A percentile compares a stretch with the other conserved stretches of the same genome.
Evolutionary conservation across 768 basidiomycete genomes (phyloP).

Genomic region (Leccinum rimulosum): DNA sequence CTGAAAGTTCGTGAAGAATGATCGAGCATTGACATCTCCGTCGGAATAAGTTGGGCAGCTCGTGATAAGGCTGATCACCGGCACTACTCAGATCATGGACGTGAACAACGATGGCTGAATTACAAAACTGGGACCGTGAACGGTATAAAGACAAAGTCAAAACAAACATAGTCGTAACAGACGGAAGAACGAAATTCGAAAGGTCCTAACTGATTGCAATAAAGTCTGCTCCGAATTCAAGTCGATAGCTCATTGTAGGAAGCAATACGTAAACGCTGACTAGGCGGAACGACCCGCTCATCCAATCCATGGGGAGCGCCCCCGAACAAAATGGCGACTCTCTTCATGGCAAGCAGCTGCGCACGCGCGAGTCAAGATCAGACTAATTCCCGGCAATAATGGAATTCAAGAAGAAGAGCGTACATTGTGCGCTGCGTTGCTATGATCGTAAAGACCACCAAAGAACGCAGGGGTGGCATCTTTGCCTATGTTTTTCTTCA

Average conservation of each 20-base stretch:
- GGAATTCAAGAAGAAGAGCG: conserved; percentile 1
- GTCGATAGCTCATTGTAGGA: not conserved
- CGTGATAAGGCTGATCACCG: too few relatives aligned
- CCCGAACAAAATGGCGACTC: conserved; percentile 8
- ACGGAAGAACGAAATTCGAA: not conserved
- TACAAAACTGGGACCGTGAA: not conserved
- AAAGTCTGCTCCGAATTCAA: not conserved
- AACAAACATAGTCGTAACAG: not conserved
- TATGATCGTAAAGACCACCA: too few relatives aligned
- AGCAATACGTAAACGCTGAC: conserved; percentile 8
- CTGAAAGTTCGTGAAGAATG: too few relatives aligned
- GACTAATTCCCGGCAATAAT: not conserved
- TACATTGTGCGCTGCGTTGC: too few relatives aligned
- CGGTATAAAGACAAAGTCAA: not conserved
- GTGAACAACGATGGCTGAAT: not conserved
- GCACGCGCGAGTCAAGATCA: not conserved
- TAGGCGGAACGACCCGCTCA: conserved; percentile 4
- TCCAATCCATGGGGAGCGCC: conserved; percentile 9
- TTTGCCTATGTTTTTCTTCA: too few relatives aligned
- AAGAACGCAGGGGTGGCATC: too few relatives aligned
- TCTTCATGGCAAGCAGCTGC: conserved; percentile 12
- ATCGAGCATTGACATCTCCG: too few relatives aligned
- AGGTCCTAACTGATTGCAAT: not conserved
- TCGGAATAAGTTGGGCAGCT: too few relatives aligned
- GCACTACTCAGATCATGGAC: not conserved